phyloP scores from a whole-genome alignment of 2,329 filamentous ascomycete species.

The Colletotrichum sp. region DNA sequence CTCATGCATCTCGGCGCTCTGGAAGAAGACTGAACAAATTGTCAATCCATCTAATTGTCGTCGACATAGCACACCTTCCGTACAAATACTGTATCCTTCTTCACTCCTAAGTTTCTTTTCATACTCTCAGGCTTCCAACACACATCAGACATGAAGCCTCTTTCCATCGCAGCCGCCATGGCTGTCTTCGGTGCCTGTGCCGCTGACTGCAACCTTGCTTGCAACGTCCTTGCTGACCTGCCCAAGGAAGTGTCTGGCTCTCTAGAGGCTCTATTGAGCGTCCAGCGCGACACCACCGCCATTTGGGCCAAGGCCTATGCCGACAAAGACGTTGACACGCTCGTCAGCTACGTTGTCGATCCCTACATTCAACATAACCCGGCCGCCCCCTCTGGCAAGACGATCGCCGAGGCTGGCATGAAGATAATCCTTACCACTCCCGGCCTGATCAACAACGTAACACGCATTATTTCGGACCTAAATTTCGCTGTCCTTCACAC shows the following conservation, averaged over 20 bases:
- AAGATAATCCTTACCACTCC: background rate
- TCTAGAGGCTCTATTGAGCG: background rate
- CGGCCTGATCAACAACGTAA: background rate
- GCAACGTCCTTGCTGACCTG: background rate
- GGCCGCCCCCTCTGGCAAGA: background rate
- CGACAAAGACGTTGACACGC: background rate
- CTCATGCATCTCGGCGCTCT: too few relatives aligned
- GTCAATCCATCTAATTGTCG: too few relatives aligned
- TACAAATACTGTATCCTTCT: too few relatives aligned
- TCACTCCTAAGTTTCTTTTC: too few relatives aligned
- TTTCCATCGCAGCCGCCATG: too few relatives aligned
- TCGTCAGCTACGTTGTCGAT: background rate
- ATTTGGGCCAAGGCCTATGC: background rate
- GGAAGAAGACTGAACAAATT: too few relatives aligned
- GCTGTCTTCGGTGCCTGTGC: background rate
- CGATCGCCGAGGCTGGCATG: background rate
- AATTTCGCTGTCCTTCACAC: background rate
- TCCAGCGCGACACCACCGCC: background rate
- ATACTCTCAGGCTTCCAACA: too few relatives aligned
- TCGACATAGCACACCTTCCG: too few relatives aligned
- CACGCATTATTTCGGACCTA: background rate
- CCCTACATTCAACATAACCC: constrained; percentile 11
- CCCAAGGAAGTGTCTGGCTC: background rate
- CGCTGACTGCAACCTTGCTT: background rate
- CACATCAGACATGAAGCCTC: too few relatives aligned